A percentile compares a stretch with the other conserved stretches of the same genome.
These are phyloP conservation scores for Luffa aegyptiaca DNA, from an alignment of 306 rosid genomes.

Conservation along the genomic window DNA sequence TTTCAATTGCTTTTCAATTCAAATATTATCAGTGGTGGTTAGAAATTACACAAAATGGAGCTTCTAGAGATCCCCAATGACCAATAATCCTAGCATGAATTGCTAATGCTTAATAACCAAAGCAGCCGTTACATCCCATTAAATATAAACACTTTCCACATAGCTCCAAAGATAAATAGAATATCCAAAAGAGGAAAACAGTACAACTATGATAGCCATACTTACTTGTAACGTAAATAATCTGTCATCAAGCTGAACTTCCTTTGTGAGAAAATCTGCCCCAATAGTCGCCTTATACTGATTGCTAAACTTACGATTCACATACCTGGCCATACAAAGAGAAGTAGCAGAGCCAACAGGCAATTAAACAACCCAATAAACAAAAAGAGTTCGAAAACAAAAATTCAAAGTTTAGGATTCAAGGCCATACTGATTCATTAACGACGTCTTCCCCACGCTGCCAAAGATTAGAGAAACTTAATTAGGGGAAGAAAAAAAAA, in stretches of 20 bases:
- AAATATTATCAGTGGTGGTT: neutral
- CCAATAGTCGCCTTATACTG: conserved; percentile 99
- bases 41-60: neutral
- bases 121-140: neutral
- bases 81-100: neutral
- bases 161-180: neutral
- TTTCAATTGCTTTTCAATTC: neutral
- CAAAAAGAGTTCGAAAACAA: neutral
- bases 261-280: conserved; percentile 98
- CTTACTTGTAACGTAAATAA: conserved; percentile 95
- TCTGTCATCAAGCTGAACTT: conserved; percentile 97
- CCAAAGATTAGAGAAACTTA: conserved; percentile 11
- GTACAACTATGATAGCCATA: neutral
- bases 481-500: neutral
- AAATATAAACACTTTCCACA: neutral
- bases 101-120: neutral
- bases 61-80: neutral
- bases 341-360: neutral
- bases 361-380: neutral
- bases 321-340: conserved; percentile 46
- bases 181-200: neutral
- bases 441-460: conserved; percentile 99
- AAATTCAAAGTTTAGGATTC: conserved; percentile 20
- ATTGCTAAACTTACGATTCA: conserved; percentile 95
- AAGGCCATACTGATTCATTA: conserved; percentile 80